These are phyloP conservation scores for Trypethelium eluteriae DNA, from an alignment of 495 filamentous ascomycete genomes.

Conservation along the genomic window DNA sequence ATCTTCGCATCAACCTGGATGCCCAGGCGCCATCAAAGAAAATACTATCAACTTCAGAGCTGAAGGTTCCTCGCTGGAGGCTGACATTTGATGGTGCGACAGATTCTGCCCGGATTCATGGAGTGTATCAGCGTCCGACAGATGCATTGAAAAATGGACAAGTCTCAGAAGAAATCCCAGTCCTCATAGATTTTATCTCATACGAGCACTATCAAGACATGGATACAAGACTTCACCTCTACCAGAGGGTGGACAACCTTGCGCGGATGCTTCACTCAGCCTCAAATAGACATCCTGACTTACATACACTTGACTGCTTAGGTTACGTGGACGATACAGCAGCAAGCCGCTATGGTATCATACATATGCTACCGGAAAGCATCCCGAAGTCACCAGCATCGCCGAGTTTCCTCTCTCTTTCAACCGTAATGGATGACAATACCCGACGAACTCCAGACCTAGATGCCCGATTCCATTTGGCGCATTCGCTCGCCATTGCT, in stretches of 20 bases:
- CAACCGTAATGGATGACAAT: constrained; percentile 27
- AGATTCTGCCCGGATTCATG: constrained; percentile 19
- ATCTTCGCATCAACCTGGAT: constrained; percentile 37
- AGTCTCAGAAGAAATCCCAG: constrained; percentile 27
- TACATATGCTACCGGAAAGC: constrained; percentile 20
- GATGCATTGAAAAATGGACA: constrained; percentile 9
- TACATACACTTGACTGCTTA: constrained; percentile 35
- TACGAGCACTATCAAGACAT: constrained; percentile 32
- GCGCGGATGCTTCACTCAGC: constrained; percentile 36
- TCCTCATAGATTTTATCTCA: constrained; percentile 35
- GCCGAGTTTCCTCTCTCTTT: constrained; percentile 23
- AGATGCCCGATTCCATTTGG: constrained; percentile 32
- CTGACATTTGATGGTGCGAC: constrained; percentile 18
- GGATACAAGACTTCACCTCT: constrained; percentile 29
- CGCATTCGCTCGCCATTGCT: constrained; percentile 31
- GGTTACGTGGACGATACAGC: constrained; percentile 36
- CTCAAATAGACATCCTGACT: constrained; percentile 33
- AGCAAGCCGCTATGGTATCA: constrained; percentile 30
- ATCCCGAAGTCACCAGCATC: background rate
- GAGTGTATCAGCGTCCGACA: constrained; percentile 22
- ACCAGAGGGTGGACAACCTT: constrained; percentile 35
- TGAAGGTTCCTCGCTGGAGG: constrained; percentile 25
- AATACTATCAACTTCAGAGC: constrained; percentile 30
- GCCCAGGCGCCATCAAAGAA: constrained; percentile 25
- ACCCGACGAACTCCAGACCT: constrained; percentile 33